Conservation (phyloP, 169 alveolate species). For the Theileria annulata region DNA sequence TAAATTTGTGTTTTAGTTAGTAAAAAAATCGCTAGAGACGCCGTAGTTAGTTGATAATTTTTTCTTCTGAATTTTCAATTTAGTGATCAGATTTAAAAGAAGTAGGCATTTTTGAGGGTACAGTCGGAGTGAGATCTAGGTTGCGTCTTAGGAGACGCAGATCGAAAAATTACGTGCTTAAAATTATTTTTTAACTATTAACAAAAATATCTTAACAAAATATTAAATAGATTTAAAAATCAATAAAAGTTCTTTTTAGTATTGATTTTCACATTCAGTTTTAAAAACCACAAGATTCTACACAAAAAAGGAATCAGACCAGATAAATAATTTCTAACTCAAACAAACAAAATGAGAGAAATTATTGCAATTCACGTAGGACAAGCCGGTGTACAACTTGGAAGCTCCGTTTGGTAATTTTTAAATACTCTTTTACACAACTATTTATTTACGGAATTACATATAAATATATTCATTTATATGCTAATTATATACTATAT, state of each 20-base stretch:
- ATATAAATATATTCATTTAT: no score
- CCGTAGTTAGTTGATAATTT: neutral
- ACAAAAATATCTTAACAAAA: neutral
- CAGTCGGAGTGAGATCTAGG: neutral
- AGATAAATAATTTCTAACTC: constrained; percentile 1
- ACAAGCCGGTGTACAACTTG: constrained; percentile 95
- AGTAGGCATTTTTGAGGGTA: neutral
- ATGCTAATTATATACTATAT: neutral
- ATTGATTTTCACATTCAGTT: neutral
- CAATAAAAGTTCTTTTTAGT: neutral
- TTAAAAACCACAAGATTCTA: constrained; percentile 12
- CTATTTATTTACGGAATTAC: neutral
- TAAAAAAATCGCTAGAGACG: neutral
- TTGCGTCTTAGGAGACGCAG: constrained; percentile 6
- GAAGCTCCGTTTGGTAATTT: constrained; percentile 94
- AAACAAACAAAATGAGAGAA: constrained; percentile 87
- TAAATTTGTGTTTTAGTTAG: neutral
- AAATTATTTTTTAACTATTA: constrained; percentile 2
- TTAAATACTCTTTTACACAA: neutral
- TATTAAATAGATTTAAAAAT: neutral
- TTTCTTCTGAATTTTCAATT: neutral
- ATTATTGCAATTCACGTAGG: constrained; percentile 93
- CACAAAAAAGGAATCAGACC: neutral
- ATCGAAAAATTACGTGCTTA: neutral
- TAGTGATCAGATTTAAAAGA: neutral